Base-by-base conservation (phyloP, 2,329 filamentous ascomycete genomes). In the Aspergillus udagawae region DNA sequence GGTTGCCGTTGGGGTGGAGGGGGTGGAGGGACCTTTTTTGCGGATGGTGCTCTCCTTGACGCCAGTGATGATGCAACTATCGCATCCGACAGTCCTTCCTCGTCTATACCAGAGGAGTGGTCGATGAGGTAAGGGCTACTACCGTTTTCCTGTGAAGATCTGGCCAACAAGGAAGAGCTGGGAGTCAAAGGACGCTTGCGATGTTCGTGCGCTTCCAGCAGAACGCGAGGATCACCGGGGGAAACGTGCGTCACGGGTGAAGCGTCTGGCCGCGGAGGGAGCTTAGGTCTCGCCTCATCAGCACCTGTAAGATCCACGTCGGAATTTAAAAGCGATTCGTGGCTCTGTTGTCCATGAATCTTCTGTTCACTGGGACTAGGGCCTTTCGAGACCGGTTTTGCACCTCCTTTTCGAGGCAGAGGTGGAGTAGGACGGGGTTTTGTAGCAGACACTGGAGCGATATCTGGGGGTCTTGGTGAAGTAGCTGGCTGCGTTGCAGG, bases 31-130 rank as follows among this genome's bases (percentile, higher is more conserved):
- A 63, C 59, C 49, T 65, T 75, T n/a, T 66, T 68, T 21, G 73
- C 67, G 12, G 77, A 76, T 12, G 73, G 70, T 32, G 73, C 73
- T 49, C 73, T 73, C 7, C 71, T 67, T 41, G 78, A 78, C 54
- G 77, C 78, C 2, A 79, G 61, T 35, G 78, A 79, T 10, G 77
- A 79, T 20, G 77, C 78, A 20, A 79, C 73, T 59, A 80, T 77
- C 28, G 78, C 77, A 66, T 79, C 73, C 14, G 77, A 77, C 3
- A 77, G 69, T 4, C 73, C 70, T 58, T 74, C 75, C 57, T 74
- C 73, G 29, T 61, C 65, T 63, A 72, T 65, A 10, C 67, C 62
- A 44, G 55, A 54, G 14, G 64, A 48, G 41, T 65, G 62, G 28
- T 70, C 63, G 21, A 65, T 32, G 12, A 64, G 23, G 55, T 61